Percentiles rank a stretch among this genome's conserved stretches.
Conservation (phyloP, 768 basidiomycete genomes). For the Leccinum arenicola region DNA sequence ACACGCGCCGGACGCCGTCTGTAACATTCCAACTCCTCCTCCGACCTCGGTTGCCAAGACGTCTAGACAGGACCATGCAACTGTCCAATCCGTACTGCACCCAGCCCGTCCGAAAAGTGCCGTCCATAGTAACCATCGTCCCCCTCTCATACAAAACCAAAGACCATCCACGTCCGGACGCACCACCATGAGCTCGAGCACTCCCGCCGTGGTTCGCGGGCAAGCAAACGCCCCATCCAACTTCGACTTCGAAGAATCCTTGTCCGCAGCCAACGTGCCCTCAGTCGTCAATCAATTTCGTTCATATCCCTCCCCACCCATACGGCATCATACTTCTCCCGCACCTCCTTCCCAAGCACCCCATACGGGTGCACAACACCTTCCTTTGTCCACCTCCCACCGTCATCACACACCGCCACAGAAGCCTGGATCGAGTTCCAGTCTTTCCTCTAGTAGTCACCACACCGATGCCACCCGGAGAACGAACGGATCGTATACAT, state of each 20-base stretch:
- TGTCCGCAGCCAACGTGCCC: constrained; percentile 29
- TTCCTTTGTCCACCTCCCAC: constrained; percentile 3
- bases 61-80: constrained; percentile 5
- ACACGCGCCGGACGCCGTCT: background rate
- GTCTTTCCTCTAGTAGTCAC: constrained; percentile 19
- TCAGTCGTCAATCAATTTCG: constrained; percentile 33
- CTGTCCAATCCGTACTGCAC: background rate
- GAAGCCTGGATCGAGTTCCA: constrained; percentile 28
- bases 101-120: constrained; percentile 10
- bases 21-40: background rate
- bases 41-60: constrained; percentile 21
- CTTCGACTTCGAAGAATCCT: constrained; percentile 30
- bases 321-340: constrained; percentile 23
- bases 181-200: background rate
- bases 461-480: constrained; percentile 28
- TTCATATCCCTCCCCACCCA: constrained; percentile 26
- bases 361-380: constrained; percentile 8
- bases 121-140: constrained; percentile 20
- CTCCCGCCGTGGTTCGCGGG: constrained; percentile 27
- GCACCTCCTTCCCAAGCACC: constrained; percentile 13
- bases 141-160: constrained; percentile 1
- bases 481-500: constrained; percentile 21
- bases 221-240: constrained; percentile 6
- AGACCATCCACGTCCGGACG: background rate
- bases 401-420: constrained; percentile 15